phyloP scores from a whole-genome alignment of 108 stramenopile genomes.

The Bacterosira constricta region DNA sequence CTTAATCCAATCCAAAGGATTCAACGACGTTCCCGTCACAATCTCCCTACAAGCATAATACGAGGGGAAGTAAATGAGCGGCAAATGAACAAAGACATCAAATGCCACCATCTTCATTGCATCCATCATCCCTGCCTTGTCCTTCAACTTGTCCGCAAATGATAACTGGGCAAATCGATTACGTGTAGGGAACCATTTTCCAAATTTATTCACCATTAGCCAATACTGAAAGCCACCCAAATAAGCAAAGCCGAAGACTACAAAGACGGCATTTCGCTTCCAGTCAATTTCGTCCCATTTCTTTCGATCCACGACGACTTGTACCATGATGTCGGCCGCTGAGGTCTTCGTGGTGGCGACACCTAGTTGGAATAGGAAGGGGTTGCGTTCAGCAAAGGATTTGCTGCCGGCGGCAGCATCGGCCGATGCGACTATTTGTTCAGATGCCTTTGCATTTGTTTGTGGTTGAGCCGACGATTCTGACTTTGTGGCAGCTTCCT shows the following conservation, averaged over 20 bases:
- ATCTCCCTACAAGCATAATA: slow-evolving; percentile 92
- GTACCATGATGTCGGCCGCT: slow-evolving; percentile 82
- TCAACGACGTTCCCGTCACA: slow-evolving; percentile 77
- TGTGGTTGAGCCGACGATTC: too few relatives aligned
- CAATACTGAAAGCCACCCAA: slow-evolving; percentile 90
- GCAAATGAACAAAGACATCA: slow-evolving; percentile 87
- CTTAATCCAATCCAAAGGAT: slow-evolving; percentile 84
- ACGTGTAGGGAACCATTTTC: slow-evolving; percentile 86
- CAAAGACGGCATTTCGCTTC: slow-evolving; percentile 81
- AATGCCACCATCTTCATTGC: slow-evolving; percentile 91
- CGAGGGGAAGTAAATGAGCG: slow-evolving; percentile 90
- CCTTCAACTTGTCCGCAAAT: slow-evolving; percentile 75
- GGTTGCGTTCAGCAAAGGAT: slow-evolving; percentile 70
- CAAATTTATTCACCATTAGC: slow-evolving; percentile 86
- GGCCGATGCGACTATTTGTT: not conserved
- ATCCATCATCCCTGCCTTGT: slow-evolving; percentile 80
- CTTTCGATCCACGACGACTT: slow-evolving; percentile 80
- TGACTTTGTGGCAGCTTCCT: slow-evolving; percentile 7
- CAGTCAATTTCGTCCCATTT: slow-evolving; percentile 77
- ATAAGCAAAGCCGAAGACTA: slow-evolving; percentile 86
- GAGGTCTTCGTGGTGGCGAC: slow-evolving; percentile 84
- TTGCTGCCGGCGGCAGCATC: not conserved
- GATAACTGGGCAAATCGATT: slow-evolving; percentile 73
- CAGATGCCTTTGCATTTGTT: not conserved
- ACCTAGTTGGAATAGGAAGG: slow-evolving; percentile 80